Evolutionary conservation across 768 basidiomycete species (phyloP).

Genomic region (Xerocomus potaroensis): DNA sequence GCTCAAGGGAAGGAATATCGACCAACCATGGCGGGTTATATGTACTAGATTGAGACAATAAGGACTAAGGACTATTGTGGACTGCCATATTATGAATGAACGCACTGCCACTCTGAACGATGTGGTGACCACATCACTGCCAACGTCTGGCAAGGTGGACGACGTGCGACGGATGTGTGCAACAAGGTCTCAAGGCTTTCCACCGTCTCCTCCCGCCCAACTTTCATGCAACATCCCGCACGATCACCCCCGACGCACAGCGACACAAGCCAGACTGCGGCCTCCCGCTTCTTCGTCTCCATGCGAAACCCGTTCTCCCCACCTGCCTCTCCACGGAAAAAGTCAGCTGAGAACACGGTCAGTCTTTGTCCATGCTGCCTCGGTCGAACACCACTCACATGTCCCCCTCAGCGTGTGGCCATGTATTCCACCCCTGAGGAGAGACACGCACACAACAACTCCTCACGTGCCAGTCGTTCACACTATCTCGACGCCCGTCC

Average conservation of each 20-base stretch:
- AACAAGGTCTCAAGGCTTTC: background rate
- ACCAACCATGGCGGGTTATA: too few species aligned
- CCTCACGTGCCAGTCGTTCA: slow-evolving; percentile 34
- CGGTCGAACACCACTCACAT: slow-evolving; percentile 7
- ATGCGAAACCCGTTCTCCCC: slow-evolving; percentile 29
- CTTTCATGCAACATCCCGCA: slow-evolving; percentile 13
- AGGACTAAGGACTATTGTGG: too few species aligned
- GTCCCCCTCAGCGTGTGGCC: slow-evolving; percentile 24
- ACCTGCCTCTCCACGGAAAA: slow-evolving; percentile 18
- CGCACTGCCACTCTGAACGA: background rate
- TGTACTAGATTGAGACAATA: slow-evolving; percentile 21
- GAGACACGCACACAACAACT: slow-evolving; percentile 23
- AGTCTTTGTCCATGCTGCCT: slow-evolving; percentile 4
- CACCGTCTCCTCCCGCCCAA: slow-evolving; percentile 6
- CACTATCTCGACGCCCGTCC: slow-evolving; percentile 47
- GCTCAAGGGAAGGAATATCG: too few species aligned
- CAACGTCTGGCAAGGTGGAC: slow-evolving; percentile 1
- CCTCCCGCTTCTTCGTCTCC: slow-evolving; percentile 30
- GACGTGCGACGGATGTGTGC: slow-evolving; percentile 3
- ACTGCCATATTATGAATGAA: too few species aligned
- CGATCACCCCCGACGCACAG: slow-evolving; percentile 11
- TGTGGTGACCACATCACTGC: background rate
- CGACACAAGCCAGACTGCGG: slow-evolving; percentile 13
- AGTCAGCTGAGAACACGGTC: slow-evolving; percentile 15
- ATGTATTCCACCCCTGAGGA: slow-evolving; percentile 44